Base-by-base conservation (phyloP, 139 green algal species). In the Micractinium conductrix region DNA sequence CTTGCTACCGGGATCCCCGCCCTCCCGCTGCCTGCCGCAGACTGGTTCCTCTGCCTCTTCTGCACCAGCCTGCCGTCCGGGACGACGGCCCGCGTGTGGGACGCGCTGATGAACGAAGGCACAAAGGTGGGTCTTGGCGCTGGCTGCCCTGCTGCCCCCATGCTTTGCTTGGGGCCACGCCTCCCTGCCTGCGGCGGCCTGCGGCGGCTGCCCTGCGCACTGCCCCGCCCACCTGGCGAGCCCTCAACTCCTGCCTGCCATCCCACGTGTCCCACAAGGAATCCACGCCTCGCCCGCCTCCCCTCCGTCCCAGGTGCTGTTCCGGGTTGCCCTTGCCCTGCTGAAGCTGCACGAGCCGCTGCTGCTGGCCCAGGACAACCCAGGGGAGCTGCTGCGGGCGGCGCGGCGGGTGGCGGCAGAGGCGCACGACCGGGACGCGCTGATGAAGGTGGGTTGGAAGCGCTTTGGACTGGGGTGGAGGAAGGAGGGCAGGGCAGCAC, bases 31-130 rank as follows among this genome's bases (percentile, higher is more conserved):
- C 35, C 33, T 21, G 35, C 30, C 58, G 76, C 76, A 17, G 94
- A 98, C 88, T 98, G 95, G 95, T 96, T 93, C 85, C 86, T 97
- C 44, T 96, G 94, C 89, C 85, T 97, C 17, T 97, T 95, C 76
- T 86, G 55, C 53, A 97, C 93, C n/a, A 87, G 86, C 12, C 72
- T 97, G 58, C 93, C 94, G 2, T 67, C 84, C 14, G 81, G 87
- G 89, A 93, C 88, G 24, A 84, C 87, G 26, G 80, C 81, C 2
- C 78, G 93, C 7, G 87, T 96, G 42, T 96, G 92, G 92, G 94
- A 97, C 82, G 63, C 80, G 16, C 86, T 97, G 28, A 74, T 97
- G 30, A 78, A 80, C 68, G 94, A 97, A 78, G 93, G 94, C 0
- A 81, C 90, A 55, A 97, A 97, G 89, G 88, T 82, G 10, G n/a